Conservation (phyloP, 352 stramenopile species). For the Globisporangium sylvaticum region DNA sequence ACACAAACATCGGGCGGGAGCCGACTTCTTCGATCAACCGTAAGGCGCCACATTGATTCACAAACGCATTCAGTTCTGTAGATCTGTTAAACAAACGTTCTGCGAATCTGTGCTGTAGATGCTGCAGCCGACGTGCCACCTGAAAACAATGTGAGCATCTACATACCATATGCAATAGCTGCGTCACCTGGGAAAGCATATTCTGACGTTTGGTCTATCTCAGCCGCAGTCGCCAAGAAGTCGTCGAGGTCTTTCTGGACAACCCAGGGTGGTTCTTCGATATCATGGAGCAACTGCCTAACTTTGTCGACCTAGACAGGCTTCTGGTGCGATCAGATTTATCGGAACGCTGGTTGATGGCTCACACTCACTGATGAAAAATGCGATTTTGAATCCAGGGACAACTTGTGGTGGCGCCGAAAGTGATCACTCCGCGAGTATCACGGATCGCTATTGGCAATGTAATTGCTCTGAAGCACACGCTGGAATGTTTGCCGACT, state of each 20-base stretch:
- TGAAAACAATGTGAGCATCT: conserved; percentile 71
- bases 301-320: conserved; percentile 72
- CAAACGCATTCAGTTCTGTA: neutral
- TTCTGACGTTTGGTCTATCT: neutral
- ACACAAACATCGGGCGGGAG: conserved; percentile 75
- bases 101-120: conserved; percentile 45
- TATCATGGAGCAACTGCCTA: conserved; percentile 60
- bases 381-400: conserved; percentile 24
- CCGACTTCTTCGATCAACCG: conserved; percentile 71
- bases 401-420: conserved; percentile 77
- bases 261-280: conserved; percentile 85
- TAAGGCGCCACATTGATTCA: conserved; percentile 18
- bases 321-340: conserved; percentile 41
- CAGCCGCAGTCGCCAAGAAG: conserved; percentile 65
- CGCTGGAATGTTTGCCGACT: conserved; percentile 59
- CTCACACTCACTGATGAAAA: neutral
- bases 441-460: conserved; percentile 73
- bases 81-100: neutral
- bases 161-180: neutral
- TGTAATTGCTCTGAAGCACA: conserved; percentile 82
- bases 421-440: conserved; percentile 62
- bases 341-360: neutral
- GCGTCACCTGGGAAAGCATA: neutral
- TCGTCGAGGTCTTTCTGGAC: conserved; percentile 68
- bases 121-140: conserved; percentile 64